Base-by-base conservation (phyloP, 768 basidiomycete genomes). In the Lactifluus subvellereus region DNA sequence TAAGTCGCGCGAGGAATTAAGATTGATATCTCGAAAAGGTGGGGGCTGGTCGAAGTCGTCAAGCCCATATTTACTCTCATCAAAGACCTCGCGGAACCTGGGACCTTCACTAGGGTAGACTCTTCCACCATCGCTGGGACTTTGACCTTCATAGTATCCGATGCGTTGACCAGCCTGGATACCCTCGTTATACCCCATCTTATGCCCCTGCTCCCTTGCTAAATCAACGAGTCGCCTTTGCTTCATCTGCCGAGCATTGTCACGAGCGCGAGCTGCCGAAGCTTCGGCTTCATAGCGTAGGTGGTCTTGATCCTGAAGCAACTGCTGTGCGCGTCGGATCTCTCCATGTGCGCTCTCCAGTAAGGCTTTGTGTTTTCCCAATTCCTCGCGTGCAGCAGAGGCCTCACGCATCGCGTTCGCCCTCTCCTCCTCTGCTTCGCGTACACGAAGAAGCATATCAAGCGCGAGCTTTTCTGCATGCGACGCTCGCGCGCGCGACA, bases 391-490 rank as follows among this genome's bases (percentile, higher is more conserved):
- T 3, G 73, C 71, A 40, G 75, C 71, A 13, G 74, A 71, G 0
- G 72, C 66, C 3, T 80, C 78, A 22, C 74, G 75, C 64, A 80
- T 77, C 1, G 78, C 70, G 13, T 70, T 69, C 7, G 74, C 64
- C 45, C 78, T 75, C 38, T 73, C 75, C 13, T 78, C 77, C 32
- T 76, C 78, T 10, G 75, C 76, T 45, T 72, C 69, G 52, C 75
- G 76, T 59, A 81, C 71, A 30, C 76, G 74, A 57, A 73, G 71
- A 27, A 78, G 78, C 64, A 80, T 74, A 51, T 80, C 80, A 49
- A 79, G 71, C n/a, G 79, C 79, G 43, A 79, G 76, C 45, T 72
- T 73, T 64, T 81, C 79, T n/a, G 80, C 77, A 30, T 75, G 72
- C 33, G 74, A 74, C 27, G 78, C 79, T 58, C 79, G 79, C 33